phyloP scores from a whole-genome alignment of 768 basidiomycete species.

The Trametes cingulata region DNA sequence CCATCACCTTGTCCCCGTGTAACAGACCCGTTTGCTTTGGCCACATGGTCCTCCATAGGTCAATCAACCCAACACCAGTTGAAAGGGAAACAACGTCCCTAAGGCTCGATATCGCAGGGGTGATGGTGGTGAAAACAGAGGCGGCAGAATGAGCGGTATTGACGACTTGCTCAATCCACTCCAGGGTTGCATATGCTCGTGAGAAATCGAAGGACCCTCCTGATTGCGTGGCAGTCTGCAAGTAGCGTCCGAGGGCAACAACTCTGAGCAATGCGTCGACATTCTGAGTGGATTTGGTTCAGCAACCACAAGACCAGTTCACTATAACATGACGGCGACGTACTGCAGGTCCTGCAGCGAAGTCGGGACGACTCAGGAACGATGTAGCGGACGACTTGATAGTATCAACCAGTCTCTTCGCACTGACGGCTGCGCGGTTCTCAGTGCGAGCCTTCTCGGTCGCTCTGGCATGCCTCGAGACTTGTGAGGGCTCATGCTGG shows the following conservation, averaged over 20 bases:
- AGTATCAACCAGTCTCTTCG: neutral
- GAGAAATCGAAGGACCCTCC: constrained; percentile 59
- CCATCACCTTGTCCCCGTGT: neutral
- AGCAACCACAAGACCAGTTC: neutral
- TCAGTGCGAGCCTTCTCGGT: neutral
- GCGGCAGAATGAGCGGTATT: constrained; percentile 29
- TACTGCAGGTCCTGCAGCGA: neutral
- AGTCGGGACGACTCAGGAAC: neutral
- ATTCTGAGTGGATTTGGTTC: neutral
- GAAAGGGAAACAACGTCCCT: constrained; percentile 54
- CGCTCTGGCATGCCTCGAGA: neutral
- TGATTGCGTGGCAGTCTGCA: constrained; percentile 8
- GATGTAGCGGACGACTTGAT: neutral
- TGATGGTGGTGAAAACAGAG: constrained; percentile 36
- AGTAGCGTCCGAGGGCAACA: constrained; percentile 14
- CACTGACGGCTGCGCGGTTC: neutral
- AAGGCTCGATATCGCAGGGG: constrained; percentile 40
- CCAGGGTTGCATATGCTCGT: constrained; percentile 56
- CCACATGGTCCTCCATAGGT: constrained; percentile 20
- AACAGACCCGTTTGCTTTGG: neutral
- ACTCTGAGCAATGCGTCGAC: constrained; percentile 2
- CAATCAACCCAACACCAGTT: constrained; percentile 58
- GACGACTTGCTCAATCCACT: constrained; percentile 50
- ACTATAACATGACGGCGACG: neutral
- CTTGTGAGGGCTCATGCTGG: neutral